phyloP scores from a whole-genome alignment of 1,284 basidiomycete genomes.

The Rhodotorula sp. region DNA sequence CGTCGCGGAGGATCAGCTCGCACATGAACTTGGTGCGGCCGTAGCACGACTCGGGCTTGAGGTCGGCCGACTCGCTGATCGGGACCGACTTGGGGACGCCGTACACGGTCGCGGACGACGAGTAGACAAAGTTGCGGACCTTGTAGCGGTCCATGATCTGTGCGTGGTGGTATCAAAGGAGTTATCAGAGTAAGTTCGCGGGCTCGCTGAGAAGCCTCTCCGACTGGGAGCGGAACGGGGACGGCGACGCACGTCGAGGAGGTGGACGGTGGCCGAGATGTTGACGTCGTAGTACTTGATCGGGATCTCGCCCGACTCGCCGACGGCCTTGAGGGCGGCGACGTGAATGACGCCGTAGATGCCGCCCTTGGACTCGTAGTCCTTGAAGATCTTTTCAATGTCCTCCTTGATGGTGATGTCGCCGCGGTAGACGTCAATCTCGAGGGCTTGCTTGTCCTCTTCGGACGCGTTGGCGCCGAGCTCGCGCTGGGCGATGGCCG shows the following conservation, averaged over 20 bases:
- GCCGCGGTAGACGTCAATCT: slow-evolving; percentile 67
- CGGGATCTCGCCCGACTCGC: slow-evolving; percentile 93
- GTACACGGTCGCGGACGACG: slow-evolving; percentile 98
- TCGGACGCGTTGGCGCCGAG: slow-evolving; percentile 50
- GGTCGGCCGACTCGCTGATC: slow-evolving; percentile 86
- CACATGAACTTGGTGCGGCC: slow-evolving; percentile 94
- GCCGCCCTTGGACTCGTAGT: slow-evolving; percentile 68
- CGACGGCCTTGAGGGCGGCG: slow-evolving; percentile 96
- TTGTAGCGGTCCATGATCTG: slow-evolving; percentile 82
- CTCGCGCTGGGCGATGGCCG: slow-evolving; percentile 51
- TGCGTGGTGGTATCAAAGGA: too few relatives aligned
- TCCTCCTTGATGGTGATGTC: slow-evolving; percentile 73
- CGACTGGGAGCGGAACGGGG: too few relatives aligned
- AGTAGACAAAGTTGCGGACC: slow-evolving; percentile 87
- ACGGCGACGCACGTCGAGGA: slow-evolving; percentile 58
- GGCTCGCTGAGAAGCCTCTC: neutral
- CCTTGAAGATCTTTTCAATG: slow-evolving; percentile 68
- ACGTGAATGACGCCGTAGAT: slow-evolving; percentile 97
- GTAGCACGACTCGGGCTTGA: slow-evolving; percentile 89
- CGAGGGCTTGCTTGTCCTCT: slow-evolving; percentile 50
- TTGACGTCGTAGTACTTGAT: slow-evolving; percentile 91
- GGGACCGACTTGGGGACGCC: slow-evolving; percentile 89
- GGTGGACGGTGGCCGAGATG: slow-evolving; percentile 75
- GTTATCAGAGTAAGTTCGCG: neutral
- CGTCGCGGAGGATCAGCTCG: slow-evolving; percentile 85